phyloP scores from a whole-genome alignment of 73 alveolate genomes.

The Paramecium primaurelia region DNA sequence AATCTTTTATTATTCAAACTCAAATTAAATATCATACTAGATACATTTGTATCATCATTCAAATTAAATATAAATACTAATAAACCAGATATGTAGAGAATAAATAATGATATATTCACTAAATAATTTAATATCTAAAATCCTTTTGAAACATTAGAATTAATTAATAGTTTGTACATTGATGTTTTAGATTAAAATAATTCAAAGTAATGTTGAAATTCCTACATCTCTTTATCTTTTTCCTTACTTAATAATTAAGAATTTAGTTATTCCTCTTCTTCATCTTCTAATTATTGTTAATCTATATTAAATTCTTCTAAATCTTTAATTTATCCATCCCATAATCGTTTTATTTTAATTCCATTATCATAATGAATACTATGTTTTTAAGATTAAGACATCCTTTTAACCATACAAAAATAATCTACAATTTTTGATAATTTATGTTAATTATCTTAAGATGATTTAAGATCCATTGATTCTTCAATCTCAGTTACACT shows the following conservation, averaged over 20 bases:
- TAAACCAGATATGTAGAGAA: background rate
- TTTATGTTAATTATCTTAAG: background rate
- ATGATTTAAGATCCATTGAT: background rate
- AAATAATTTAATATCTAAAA: background rate
- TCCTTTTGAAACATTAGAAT: background rate
- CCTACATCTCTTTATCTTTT: background rate
- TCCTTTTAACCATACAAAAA: background rate
- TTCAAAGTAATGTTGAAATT: background rate
- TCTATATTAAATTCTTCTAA: background rate
- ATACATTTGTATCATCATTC: background rate
- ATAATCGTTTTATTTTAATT: background rate
- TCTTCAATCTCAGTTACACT: background rate
- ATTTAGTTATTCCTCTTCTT: background rate
- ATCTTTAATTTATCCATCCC: background rate
- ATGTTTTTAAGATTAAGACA: background rate
- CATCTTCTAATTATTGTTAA: background rate
- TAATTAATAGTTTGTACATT: background rate
- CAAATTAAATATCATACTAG: background rate
- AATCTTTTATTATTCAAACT: background rate
- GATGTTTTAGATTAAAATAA: background rate
- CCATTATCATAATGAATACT: constrained; percentile 5
- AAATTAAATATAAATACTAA: background rate
- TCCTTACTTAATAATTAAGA: background rate
- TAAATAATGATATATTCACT: background rate
- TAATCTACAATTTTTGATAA: background rate